Evolutionary conservation across 2,329 filamentous ascomycete species (phyloP).

Genomic region (Venturiaceae sp.): DNA sequence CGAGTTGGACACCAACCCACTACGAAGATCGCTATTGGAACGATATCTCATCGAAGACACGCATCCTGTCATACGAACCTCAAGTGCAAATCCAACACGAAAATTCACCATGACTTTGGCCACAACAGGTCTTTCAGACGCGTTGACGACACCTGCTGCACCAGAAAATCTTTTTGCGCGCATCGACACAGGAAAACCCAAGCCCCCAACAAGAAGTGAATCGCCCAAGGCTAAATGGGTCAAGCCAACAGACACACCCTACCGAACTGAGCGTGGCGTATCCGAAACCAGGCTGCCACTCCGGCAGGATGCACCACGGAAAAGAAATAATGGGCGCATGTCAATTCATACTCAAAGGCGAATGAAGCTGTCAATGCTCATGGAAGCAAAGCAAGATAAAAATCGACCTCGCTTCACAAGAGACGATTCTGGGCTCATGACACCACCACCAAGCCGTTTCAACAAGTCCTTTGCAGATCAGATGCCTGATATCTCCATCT

Average conservation of each 20-base stretch:
- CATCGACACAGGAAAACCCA: background rate
- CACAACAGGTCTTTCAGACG: background rate
- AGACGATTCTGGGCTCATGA: slow-evolving; percentile 1
- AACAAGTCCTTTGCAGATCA: background rate
- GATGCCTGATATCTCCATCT: background rate
- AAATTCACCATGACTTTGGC: background rate
- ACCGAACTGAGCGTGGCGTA: background rate
- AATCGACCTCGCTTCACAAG: background rate
- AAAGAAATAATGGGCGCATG: background rate
- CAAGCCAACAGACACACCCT: background rate
- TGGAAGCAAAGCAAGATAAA: background rate
- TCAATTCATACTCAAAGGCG: background rate
- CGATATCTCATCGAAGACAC: background rate
- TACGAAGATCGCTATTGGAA: background rate
- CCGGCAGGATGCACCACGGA: too few species aligned
- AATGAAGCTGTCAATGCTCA: background rate
- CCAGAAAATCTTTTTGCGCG: background rate
- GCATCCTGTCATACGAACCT: background rate
- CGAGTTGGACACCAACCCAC: background rate
- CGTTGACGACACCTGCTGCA: background rate
- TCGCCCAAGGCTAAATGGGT: background rate
- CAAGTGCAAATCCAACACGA: too few species aligned
- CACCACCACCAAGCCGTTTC: background rate
- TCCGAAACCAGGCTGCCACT: background rate
- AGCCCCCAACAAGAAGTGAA: background rate